These are phyloP conservation scores for Triangularia verruculosa DNA, from an alignment of 2,329 filamentous ascomycete genomes.

Conservation along the genomic window DNA sequence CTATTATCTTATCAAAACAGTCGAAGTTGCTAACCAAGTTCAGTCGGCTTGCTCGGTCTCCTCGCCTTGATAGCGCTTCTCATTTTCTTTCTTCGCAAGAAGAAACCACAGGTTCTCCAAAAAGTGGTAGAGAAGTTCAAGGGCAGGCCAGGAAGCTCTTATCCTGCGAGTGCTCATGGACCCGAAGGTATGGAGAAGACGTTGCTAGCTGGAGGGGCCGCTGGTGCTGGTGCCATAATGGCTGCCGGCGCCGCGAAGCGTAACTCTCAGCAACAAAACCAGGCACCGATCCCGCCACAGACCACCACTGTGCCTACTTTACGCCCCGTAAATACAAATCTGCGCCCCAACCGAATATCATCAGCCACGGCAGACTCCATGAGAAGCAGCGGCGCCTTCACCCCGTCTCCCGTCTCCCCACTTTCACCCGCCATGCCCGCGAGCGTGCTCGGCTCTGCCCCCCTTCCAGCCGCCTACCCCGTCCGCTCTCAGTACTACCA, in stretches of 20 bases:
- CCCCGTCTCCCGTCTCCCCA: slow-evolving; percentile 18
- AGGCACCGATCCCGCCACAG: slow-evolving; percentile 9
- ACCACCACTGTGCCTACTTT: not conserved
- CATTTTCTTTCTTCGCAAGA: slow-evolving; percentile 13
- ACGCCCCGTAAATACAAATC: not conserved
- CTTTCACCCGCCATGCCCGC: slow-evolving; percentile 12
- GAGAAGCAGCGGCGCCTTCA: slow-evolving; percentile 12
- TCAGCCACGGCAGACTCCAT: slow-evolving; percentile 10
- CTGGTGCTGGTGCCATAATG: not conserved
- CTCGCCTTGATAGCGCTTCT: slow-evolving; percentile 17
- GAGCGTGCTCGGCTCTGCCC: slow-evolving; percentile 3
- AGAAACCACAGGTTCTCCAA: slow-evolving; percentile 10
- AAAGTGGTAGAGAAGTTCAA: slow-evolving; percentile 14
- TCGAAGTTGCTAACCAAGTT: not conserved
- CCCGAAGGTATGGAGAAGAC: slow-evolving; percentile 10
- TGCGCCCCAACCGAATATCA: slow-evolving; percentile 14
- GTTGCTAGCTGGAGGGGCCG: slow-evolving; percentile 1
- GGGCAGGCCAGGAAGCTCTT: not conserved
- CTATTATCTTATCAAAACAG: not conserved
- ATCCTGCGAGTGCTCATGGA: slow-evolving; percentile 8
- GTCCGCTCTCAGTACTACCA: not conserved
- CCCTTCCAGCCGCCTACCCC: not conserved
- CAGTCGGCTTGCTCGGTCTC: slow-evolving; percentile 17
- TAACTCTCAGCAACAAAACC: not conserved
- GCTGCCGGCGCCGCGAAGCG: not conserved